Percentiles rank a stretch among this genome's conserved stretches.
phyloP scores from a whole-genome alignment of 371 early-diverging fungal species.

The Neoconidiobolus thromboides region DNA sequence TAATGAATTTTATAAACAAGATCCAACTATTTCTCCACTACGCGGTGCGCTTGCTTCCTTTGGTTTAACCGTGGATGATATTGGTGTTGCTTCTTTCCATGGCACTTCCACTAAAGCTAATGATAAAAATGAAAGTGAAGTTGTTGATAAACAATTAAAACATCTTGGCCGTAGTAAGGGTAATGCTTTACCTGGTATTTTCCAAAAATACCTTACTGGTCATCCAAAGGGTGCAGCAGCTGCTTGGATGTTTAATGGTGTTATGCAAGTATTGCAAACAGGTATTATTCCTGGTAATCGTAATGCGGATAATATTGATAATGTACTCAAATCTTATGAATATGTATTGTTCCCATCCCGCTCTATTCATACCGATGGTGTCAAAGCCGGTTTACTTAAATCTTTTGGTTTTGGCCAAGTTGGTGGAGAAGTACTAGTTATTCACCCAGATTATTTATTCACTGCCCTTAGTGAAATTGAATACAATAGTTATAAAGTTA shows the following conservation, averaged over 20 bases:
- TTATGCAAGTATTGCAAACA: slow-evolving; percentile 69
- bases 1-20: slow-evolving; percentile 71
- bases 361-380: slow-evolving; percentile 74
- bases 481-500: slow-evolving; percentile 48
- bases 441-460: slow-evolving; percentile 83
- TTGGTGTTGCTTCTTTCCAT: slow-evolving; percentile 94
- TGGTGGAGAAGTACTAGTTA: slow-evolving; percentile 77
- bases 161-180: slow-evolving; percentile 83
- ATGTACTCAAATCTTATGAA: slow-evolving; percentile 54
- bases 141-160: slow-evolving; percentile 66
- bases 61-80: slow-evolving; percentile 82
- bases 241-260: slow-evolving; percentile 93
- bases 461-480: slow-evolving; percentile 53
- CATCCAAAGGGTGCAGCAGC: slow-evolving; percentile 95
- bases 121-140: slow-evolving; percentile 88
- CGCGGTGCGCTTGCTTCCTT: slow-evolving; percentile 81
- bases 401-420: slow-evolving; percentile 95
- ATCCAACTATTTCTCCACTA: slow-evolving; percentile 69
- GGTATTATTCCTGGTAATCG: slow-evolving; percentile 90
- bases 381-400: slow-evolving; percentile 87
- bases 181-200: slow-evolving; percentile 59
- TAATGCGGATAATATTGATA: slow-evolving; percentile 87
- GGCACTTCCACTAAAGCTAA: slow-evolving; percentile 94
- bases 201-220: slow-evolving; percentile 91
- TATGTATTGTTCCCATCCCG: slow-evolving; percentile 73